Evolutionary conservation across 805 yeast species (phyloP).

Genomic region (Clavispora fructus): DNA sequence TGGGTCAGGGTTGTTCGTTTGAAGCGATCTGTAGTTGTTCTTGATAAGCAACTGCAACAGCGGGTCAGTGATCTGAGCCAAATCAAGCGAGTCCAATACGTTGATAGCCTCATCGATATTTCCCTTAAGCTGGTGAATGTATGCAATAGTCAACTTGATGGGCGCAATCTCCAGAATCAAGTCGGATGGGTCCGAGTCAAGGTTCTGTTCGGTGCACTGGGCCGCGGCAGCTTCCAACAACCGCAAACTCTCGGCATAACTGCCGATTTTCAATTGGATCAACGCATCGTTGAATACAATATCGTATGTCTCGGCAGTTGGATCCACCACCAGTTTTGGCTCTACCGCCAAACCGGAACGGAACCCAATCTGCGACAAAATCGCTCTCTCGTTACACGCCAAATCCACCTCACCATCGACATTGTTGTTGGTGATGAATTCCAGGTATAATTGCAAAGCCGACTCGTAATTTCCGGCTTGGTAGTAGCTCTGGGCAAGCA

Average conservation of each 20-base stretch:
- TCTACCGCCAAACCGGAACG: not conserved
- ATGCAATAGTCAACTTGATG: conserved; percentile 56
- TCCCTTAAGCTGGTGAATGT: conserved; percentile 33
- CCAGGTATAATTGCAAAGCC: conserved; percentile 44
- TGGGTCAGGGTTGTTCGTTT: conserved; percentile 5
- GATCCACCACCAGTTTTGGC: conserved; percentile 6
- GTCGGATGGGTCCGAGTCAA: conserved; percentile 39
- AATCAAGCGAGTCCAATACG: conserved; percentile 13
- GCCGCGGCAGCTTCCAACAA: conserved; percentile 43
- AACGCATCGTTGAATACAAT: conserved; percentile 55
- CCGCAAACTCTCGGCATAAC: conserved; percentile 35
- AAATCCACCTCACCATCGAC: conserved; percentile 48
- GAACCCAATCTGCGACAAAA: conserved; percentile 45
- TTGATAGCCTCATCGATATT: conserved; percentile 5
- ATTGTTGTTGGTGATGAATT: conserved; percentile 28
- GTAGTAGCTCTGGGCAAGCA: conserved; percentile 51
- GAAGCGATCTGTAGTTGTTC: conserved; percentile 39
- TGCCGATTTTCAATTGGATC: conserved; percentile 38
- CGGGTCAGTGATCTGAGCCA: conserved; percentile 29
- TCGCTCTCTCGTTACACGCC: conserved; percentile 62
- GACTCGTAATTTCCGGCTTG: conserved; percentile 38
- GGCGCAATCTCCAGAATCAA: conserved; percentile 51
- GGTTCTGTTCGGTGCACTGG: conserved; percentile 32
- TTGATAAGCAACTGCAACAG: conserved; percentile 37
- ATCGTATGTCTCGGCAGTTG: conserved; percentile 44